These are phyloP conservation scores for Trichoderma orchidacearum DNA, from an alignment of 495 filamentous ascomycete species.

Conservation along the genomic window DNA sequence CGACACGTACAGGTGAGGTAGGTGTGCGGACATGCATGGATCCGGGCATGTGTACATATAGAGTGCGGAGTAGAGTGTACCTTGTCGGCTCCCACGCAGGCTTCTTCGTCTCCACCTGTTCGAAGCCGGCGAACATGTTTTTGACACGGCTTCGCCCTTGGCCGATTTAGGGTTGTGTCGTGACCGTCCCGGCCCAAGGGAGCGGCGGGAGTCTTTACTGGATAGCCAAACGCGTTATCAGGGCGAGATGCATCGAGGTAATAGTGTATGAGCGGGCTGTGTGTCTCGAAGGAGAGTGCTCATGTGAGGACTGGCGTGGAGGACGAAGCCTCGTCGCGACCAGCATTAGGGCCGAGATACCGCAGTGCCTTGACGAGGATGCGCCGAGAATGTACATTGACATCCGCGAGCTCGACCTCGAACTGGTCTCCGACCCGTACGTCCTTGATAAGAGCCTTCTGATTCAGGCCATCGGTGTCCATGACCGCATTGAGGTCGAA, in stretches of 20 bases:
- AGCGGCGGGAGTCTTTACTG: too few relatives aligned
- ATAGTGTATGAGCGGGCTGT: background rate
- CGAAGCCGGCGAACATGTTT: too few relatives aligned
- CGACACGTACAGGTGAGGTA: background rate
- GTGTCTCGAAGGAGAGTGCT: background rate
- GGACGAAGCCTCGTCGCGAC: background rate
- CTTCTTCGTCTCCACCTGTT: too few relatives aligned
- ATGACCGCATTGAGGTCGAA: conserved; percentile 21
- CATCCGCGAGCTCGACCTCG: conserved; percentile 41
- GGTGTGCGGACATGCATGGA: background rate
- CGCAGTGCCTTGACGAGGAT: conserved; percentile 38
- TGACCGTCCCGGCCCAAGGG: too few relatives aligned
- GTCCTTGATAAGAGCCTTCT: conserved; percentile 18
- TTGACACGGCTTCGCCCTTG: too few relatives aligned
- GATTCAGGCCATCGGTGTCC: conserved; percentile 16
- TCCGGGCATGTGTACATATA: too few relatives aligned
- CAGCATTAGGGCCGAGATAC: background rate
- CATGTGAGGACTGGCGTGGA: background rate
- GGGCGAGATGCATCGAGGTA: too few relatives aligned
- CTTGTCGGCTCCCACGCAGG: too few relatives aligned
- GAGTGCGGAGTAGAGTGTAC: too few relatives aligned
- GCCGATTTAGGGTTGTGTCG: too few relatives aligned
- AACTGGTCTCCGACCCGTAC: conserved; percentile 36
- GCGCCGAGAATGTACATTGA: conserved; percentile 37
- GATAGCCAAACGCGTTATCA: too few relatives aligned